Base-by-base conservation (phyloP, 1,284 basidiomycete genomes). In the Termitomyces sp. region DNA sequence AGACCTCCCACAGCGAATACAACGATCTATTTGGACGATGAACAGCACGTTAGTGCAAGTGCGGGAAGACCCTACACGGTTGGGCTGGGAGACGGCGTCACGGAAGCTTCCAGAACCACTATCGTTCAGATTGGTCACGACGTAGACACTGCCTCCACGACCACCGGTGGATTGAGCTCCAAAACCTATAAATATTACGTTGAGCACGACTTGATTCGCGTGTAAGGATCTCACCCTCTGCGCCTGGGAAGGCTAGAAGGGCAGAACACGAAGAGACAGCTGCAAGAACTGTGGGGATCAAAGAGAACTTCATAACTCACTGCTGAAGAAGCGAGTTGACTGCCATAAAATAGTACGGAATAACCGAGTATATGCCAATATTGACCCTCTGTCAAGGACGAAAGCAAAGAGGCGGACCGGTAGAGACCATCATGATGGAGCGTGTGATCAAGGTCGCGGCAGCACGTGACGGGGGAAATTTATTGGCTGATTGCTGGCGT, bases 1-100 rank as follows among this genome's bases (percentile, higher is more conserved):
- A 71, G 38, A 14, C 68, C 68, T 3, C 69, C 69, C 5, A 71
- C 67, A 16, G 68, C 62, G 52, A 72, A 72, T 0, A 69, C 66
- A 16, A 72, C 66, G 47, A 68, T 66, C 65, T 69, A 35, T 18
- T 24, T 3, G 9, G 18, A 47, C 8, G n/a, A 11, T 19, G 5
- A 37, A 35, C 9, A 47, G 21, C 16, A 31, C 31, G 21, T 35
- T n/a, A 37, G 21, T 16, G 3, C n/a, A 3, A n/a, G 9, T 30
- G 9, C 28, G 14, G 28, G 33, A 6, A 16, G 21, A 50, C 60
- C n/a, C 7, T 45, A 65, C 66, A 53, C 68, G 59, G 49, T 67
- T 65, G 5, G 67, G 55, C 46, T 66, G 54, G 24, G 66, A 69
- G 14, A 71, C 69, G 9, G 69, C 68, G 40, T 70, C 68, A 31